These are phyloP conservation scores for Phyllosticta capitalensis DNA, from an alignment of 2,329 filamentous ascomycete genomes.

Conservation along the genomic window DNA sequence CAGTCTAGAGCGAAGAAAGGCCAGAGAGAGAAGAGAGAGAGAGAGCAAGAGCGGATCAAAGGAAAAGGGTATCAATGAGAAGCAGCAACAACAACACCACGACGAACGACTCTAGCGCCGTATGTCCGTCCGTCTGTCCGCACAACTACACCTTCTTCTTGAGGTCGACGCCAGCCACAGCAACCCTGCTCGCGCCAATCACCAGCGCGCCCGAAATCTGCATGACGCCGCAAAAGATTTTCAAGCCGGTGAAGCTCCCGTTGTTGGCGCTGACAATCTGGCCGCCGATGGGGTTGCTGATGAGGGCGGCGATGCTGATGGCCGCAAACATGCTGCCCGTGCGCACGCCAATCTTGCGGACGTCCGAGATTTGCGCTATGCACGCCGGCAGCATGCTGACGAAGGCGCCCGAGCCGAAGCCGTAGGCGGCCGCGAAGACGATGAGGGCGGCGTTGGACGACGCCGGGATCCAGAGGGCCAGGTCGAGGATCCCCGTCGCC, in stretches of 20 bases:
- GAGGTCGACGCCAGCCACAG: constrained; percentile 20
- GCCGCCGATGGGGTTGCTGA: constrained; percentile 58
- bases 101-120: neutral
- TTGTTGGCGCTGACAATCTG: constrained; percentile 19
- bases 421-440: constrained; percentile 58
- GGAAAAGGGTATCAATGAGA: neutral
- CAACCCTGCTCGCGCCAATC: constrained; percentile 21
- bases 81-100: no score
- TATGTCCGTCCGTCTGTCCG: no score
- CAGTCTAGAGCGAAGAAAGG: neutral
- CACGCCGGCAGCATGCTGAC: constrained; percentile 54
- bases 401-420: constrained; percentile 59
- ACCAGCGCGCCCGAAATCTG: constrained; percentile 34
- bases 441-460: constrained; percentile 47
- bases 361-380: constrained; percentile 61
- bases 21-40: neutral
- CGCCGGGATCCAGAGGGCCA: constrained; percentile 47
- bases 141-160: constrained; percentile 15
- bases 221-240: constrained; percentile 55
- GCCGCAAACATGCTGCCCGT: constrained; percentile 55
- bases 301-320: constrained; percentile 54
- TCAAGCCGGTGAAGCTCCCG: constrained; percentile 49
- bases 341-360: constrained; percentile 59
- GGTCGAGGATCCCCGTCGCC: constrained; percentile 40
- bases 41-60: neutral